These are phyloP conservation scores for Lophiostoma macrostomum DNA, from an alignment of 495 filamentous ascomycete species.

Conservation along the genomic window DNA sequence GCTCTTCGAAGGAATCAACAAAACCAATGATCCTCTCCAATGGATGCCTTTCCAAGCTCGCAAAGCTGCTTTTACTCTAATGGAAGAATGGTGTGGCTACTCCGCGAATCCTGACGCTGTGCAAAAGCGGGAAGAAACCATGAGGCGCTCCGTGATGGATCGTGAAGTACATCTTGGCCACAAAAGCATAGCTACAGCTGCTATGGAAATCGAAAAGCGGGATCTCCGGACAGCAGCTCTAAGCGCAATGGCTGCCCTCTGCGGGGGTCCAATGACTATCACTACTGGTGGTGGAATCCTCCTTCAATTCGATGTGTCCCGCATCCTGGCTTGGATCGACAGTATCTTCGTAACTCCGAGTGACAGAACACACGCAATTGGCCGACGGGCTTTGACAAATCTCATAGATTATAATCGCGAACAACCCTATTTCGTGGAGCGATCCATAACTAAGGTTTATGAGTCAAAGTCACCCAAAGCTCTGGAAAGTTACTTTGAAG, in stretches of 20 bases:
- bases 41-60: conserved; percentile 96
- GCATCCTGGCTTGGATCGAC: conserved; percentile 92
- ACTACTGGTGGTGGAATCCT: conserved; percentile 78
- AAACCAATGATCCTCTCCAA: conserved; percentile 75
- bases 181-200: conserved; percentile 71
- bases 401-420: conserved; percentile 87
- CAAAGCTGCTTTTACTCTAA: conserved; percentile 88
- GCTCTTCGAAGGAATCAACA: conserved; percentile 86
- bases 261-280: conserved; percentile 83
- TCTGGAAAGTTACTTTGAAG: conserved; percentile 92
- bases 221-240: conserved; percentile 86
- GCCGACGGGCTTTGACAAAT: conserved; percentile 84
- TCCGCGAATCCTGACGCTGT: conserved; percentile 87
- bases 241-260: conserved; percentile 92
- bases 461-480: conserved; percentile 71
- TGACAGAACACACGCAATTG: conserved; percentile 89
- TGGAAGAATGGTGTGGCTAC: conserved; percentile 99
- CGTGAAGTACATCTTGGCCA: conserved; percentile 64
- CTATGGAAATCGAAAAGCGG: conserved; percentile 94
- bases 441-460: conserved; percentile 88
- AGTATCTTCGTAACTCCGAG: conserved; percentile 86
- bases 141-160: conserved; percentile 76
- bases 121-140: conserved; percentile 76
- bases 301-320: conserved; percentile 84
- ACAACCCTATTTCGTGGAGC: conserved; percentile 75